Evolutionary conservation across 148 eudicot genomes (phyloP), one percentile per base, ranked within the genome.

Genomic region (Rhododendron ferrugineum): DNA sequence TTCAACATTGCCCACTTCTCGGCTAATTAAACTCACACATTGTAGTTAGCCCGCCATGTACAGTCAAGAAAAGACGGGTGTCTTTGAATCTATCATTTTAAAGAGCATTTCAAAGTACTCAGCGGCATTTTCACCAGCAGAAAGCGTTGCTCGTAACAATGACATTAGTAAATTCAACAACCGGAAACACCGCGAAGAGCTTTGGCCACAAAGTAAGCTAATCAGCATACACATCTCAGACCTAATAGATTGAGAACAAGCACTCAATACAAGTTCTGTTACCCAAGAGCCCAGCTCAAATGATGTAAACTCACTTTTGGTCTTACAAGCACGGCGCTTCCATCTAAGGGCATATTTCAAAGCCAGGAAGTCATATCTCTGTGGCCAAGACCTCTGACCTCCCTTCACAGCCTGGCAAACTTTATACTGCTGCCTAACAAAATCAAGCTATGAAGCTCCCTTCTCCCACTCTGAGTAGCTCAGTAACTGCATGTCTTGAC

Each of bases 271-370:
- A 73, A 97, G 99, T 87, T 92, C 99, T 49, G 98, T 94, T 86
- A 97, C 99, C 99, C 98, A 97, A 50, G 99, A 95, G 32, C 99
- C 99, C 80, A 97, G 92, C 86, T 97, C 99, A 93, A 97, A 97
- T 22, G 98, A 92, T 87, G 91, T 87, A 83, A 93, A 85, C 70
- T 91, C 96, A 86, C 89, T 92, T 87, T 91, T 93, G 77, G 89
- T 82, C 83, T 84, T 91, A 81, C 90, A 90, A 85, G 93, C 89
- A 86, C 90, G 92, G 1, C 96, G 94, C 87, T 94, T 97, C 99
- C 99, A 97, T 89, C 95, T 92, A 82, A 97, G 94, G 82, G 92
- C 98, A 90, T 95, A 97, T 88, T 97, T 97, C 90, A 97, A 84
- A 46, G 95, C 94, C 84, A 97, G 85, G 85, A 89, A 97, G 78